Base-by-base conservation (phyloP, 139 green algal genomes). In the Micractinium conductrix region DNA sequence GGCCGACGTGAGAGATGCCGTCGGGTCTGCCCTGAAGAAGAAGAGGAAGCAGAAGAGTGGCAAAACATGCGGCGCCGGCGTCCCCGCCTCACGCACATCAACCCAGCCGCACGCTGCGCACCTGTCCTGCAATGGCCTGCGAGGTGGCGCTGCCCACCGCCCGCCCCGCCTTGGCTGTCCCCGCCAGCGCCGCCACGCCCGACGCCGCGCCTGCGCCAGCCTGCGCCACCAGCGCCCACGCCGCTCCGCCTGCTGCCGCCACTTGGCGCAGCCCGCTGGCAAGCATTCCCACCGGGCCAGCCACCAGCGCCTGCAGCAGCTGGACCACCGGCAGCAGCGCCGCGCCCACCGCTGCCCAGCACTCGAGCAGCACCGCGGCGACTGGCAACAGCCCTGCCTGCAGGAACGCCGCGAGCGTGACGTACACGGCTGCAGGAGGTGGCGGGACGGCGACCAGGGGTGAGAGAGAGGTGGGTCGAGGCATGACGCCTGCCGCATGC, bases 331-430 rank as follows among this genome's bases (percentile, higher is more conserved):
- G 82, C 73, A 74, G 53, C 33, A 87, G 44, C 4, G 38, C 40
- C 0, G 50, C 82, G 16, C 44, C 33, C 3, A 83, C 21, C 35
- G 21, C 16, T 0, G 16, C 62, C 80, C 67, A 79, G 10, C 65
- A 9, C 44, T 85, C n/a, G 30, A 78, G 42, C 43, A 69, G 63
- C 68, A 85, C 26, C n/a, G 48, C 60, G 14, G 65, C 79, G 0
- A 84, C 4, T 19, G 79, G 79, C 17, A n/a, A 65, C 79, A 84
- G 65, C 40, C 30, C 45, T 33, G 79, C 79, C 30, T 84, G 67
- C 43, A 84, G 65, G n/a, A 78, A 5, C 16, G 65, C 65, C 5
- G 5, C 65, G 33, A 84, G 14, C 4, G 65, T 35, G 22, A 84
- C 30, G 33, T 44, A 44, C 42, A 84, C 63, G 35, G 75, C 75